Evolutionary conservation across 2,329 filamentous ascomycete genomes (phyloP).

Genomic region (Chaetomiaceae sp.): DNA sequence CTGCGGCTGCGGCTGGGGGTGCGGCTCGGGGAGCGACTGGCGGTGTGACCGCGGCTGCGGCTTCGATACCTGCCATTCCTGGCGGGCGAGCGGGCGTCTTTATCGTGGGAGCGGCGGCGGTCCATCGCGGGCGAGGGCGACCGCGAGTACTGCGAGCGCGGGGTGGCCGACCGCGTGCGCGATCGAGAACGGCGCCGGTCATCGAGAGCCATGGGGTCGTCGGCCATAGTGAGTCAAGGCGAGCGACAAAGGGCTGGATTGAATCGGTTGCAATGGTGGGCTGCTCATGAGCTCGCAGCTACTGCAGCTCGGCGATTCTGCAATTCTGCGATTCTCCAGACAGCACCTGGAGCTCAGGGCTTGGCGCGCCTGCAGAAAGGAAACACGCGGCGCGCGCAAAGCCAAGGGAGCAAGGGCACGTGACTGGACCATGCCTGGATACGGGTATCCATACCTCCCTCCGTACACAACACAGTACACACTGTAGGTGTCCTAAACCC

Average conservation of each 20-base stretch:
- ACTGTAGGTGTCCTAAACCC: too few species aligned
- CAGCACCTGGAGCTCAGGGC: too few species aligned
- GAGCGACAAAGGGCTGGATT: not conserved
- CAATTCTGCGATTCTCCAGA: too few species aligned
- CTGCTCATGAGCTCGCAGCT: not conserved
- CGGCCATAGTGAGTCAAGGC: constrained; percentile 16
- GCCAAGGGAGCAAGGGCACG: not conserved
- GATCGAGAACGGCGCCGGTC: constrained; percentile 14
- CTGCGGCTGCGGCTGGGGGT: constrained; percentile 29
- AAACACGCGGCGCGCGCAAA: constrained; percentile 3
- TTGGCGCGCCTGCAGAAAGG: constrained; percentile 5
- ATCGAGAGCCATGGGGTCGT: constrained; percentile 15
- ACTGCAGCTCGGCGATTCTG: not conserved
- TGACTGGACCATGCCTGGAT: too few species aligned
- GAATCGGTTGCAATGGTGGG: not conserved
- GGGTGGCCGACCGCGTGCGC: constrained; percentile 18
- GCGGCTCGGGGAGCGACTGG: constrained; percentile 25
- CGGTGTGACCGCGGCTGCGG: constrained; percentile 26
- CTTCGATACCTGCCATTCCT: constrained; percentile 33
- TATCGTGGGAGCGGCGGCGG: constrained; percentile 11
- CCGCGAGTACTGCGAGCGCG: constrained; percentile 21
- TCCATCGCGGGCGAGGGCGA: constrained; percentile 30
- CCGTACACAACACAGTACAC: too few species aligned
- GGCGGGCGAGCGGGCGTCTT: constrained; percentile 27
- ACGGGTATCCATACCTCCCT: too few species aligned